These are phyloP conservation scores for Blumeria graminis DNA, from an alignment of 2,329 filamentous ascomycete genomes.

Conservation along the genomic window DNA sequence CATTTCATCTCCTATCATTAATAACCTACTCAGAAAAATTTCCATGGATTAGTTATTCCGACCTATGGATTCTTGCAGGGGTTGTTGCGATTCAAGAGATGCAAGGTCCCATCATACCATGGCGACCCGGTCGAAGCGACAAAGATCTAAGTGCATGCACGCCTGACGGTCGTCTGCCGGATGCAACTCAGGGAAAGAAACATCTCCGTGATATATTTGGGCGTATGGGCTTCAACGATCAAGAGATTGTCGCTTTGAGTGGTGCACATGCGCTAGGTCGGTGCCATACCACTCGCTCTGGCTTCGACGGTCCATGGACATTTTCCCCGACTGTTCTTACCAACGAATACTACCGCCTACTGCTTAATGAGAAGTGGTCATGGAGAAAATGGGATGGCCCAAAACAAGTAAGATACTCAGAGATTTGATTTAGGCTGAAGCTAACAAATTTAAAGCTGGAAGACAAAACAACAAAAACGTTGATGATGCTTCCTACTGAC, in stretches of 20 bases:
- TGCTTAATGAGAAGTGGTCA: conserved; percentile 80
- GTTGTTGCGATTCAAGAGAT: conserved; percentile 83
- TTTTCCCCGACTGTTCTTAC: conserved; percentile 78
- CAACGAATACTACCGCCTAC: conserved; percentile 81
- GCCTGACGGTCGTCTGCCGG: conserved; percentile 74
- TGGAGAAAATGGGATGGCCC: conserved; percentile 83
- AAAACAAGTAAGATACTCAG: conserved; percentile 27
- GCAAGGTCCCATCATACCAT: conserved; percentile 70
- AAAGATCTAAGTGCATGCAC: conserved; percentile 65
- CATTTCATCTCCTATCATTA: conserved; percentile 5
- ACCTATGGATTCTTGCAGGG: conserved; percentile 84
- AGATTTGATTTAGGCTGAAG: not conserved
- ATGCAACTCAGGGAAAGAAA: conserved; percentile 51
- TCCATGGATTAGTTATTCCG: conserved; percentile 91
- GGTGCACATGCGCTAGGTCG: conserved; percentile 76
- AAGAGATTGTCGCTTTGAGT: conserved; percentile 75
- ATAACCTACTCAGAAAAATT: conserved; percentile 34
- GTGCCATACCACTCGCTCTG: conserved; percentile 70
- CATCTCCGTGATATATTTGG: conserved; percentile 84
- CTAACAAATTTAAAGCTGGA: conserved; percentile 33
- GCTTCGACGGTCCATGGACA: conserved; percentile 75
- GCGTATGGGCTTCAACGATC: conserved; percentile 95
- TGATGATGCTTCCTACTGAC: conserved; percentile 97
- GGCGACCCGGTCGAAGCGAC: conserved; percentile 66
- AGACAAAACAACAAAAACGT: conserved; percentile 60